phyloP scores from a whole-genome alignment of 257 asterid species.

The Jasminum sambac region DNA sequence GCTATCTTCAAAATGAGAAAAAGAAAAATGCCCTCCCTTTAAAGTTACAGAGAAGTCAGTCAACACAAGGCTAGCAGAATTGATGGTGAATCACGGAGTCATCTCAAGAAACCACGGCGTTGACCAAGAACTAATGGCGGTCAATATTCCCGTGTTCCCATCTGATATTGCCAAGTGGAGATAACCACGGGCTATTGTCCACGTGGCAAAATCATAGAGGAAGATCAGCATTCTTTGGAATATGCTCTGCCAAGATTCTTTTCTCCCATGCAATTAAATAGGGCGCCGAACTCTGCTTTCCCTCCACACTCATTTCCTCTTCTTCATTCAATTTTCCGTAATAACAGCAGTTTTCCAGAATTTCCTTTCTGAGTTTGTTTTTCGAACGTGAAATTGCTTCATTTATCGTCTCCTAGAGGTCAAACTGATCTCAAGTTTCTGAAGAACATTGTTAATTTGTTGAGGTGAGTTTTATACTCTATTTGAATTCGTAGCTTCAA shows the following conservation, averaged over 20 bases:
- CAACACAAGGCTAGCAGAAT: background rate
- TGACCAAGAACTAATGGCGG: background rate
- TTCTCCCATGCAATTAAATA: conserved; percentile 19
- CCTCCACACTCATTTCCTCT: background rate
- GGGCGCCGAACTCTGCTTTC: conserved; percentile 1
- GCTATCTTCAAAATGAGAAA: no score
- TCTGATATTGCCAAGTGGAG: background rate
- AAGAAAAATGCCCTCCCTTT: no score
- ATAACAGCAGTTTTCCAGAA: background rate
- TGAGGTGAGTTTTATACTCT: background rate
- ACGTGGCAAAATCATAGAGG: background rate
- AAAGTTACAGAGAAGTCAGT: background rate
- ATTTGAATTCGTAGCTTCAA: background rate
- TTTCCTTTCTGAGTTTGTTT: background rate
- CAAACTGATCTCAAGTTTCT: background rate
- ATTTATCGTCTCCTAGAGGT: background rate
- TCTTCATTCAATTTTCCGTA: background rate
- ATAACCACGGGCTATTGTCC: background rate
- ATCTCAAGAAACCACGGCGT: background rate
- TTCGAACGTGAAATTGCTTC: background rate
- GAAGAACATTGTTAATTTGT: background rate
- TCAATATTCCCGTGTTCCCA: background rate
- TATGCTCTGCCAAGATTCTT: background rate
- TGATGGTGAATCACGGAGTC: background rate
- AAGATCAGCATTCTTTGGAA: background rate